Evolutionary conservation across 495 filamentous ascomycete species (phyloP).

Genomic region (Penicillium daleae): DNA sequence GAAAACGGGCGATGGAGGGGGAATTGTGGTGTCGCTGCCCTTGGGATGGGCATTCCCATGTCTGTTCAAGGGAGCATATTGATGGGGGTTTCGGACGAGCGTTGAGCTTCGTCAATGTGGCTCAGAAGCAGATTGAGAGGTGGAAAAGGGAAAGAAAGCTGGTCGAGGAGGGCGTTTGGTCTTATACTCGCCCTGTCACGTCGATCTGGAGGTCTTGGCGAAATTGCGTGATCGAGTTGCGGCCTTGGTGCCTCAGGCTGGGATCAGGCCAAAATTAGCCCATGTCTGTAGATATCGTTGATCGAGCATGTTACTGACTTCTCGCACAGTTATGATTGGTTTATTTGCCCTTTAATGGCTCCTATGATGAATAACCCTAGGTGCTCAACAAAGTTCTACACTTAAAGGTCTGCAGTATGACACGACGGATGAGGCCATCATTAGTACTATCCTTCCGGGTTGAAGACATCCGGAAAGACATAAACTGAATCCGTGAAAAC

Average conservation of each 20-base stretch:
- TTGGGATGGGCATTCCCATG: background rate
- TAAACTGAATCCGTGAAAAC: background rate
- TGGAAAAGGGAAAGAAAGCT: constrained; percentile 21
- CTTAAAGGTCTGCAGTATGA: background rate
- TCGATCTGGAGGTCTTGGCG: constrained; percentile 40
- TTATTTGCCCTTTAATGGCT: too few relatives aligned
- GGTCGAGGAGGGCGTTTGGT: constrained; percentile 21
- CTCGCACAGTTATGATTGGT: too few relatives aligned
- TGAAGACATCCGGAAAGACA: background rate
- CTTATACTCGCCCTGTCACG: constrained; percentile 38
- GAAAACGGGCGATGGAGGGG: background rate
- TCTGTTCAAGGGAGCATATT: constrained; percentile 5
- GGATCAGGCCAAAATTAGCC: background rate
- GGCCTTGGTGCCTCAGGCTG: constrained; percentile 12
- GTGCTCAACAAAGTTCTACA: background rate
- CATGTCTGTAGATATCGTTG: background rate
- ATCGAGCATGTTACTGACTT: too few relatives aligned
- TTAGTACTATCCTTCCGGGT: background rate
- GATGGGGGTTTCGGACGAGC: background rate
- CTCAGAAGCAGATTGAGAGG: background rate
- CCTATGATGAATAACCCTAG: too few relatives aligned
- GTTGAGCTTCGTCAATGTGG: constrained; percentile 3
- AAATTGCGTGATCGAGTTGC: constrained; percentile 44
- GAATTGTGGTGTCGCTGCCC: background rate
- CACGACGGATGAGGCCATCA: background rate